These are phyloP conservation scores for Pseudozyma thailandica DNA, from an alignment of 1,284 basidiomycete genomes.

Conservation along the genomic window DNA sequence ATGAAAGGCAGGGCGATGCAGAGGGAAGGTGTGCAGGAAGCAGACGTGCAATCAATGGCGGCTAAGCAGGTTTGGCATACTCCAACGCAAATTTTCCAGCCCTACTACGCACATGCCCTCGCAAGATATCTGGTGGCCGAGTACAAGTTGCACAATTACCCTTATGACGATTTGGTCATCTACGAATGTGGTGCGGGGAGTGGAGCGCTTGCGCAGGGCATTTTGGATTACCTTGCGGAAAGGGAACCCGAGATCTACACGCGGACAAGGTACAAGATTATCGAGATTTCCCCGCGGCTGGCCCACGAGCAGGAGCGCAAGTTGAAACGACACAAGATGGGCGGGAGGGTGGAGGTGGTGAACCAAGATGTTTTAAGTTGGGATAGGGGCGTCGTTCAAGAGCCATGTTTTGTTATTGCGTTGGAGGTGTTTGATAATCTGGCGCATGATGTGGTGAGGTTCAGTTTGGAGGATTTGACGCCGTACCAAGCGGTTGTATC, in stretches of 20 bases:
- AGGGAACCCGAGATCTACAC: slow-evolving; percentile 91
- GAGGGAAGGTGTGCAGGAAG: slow-evolving; percentile 42
- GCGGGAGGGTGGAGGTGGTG: slow-evolving; percentile 76
- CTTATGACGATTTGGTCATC: slow-evolving; percentile 91
- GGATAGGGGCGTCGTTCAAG: slow-evolving; percentile 75
- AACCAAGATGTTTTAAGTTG: slow-evolving; percentile 90
- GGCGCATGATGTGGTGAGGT: slow-evolving; percentile 93
- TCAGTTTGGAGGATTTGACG: slow-evolving; percentile 77
- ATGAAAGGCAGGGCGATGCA: slow-evolving; percentile 55
- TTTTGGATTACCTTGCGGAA: slow-evolving; percentile 81
- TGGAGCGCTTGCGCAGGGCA: slow-evolving; percentile 88
- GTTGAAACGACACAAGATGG: slow-evolving; percentile 40
- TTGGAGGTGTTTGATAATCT: slow-evolving; percentile 99
- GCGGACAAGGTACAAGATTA: slow-evolving; percentile 87
- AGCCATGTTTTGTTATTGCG: slow-evolving; percentile 91
- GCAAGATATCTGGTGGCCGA: slow-evolving; percentile 87
- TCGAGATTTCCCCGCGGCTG: slow-evolving; percentile 88
- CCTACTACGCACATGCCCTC: slow-evolving; percentile 91
- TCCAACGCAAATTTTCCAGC: slow-evolving; percentile 97
- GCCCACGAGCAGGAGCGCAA: slow-evolving; percentile 75
- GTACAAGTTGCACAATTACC: slow-evolving; percentile 90
- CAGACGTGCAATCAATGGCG: slow-evolving; percentile 65
- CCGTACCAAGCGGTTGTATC: slow-evolving; percentile 87
- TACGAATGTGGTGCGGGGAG: slow-evolving; percentile 99
- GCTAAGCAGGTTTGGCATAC: slow-evolving; percentile 98